phyloP scores from a whole-genome alignment of 495 filamentous ascomycete genomes.

The Aspergillus heteromorphus region DNA sequence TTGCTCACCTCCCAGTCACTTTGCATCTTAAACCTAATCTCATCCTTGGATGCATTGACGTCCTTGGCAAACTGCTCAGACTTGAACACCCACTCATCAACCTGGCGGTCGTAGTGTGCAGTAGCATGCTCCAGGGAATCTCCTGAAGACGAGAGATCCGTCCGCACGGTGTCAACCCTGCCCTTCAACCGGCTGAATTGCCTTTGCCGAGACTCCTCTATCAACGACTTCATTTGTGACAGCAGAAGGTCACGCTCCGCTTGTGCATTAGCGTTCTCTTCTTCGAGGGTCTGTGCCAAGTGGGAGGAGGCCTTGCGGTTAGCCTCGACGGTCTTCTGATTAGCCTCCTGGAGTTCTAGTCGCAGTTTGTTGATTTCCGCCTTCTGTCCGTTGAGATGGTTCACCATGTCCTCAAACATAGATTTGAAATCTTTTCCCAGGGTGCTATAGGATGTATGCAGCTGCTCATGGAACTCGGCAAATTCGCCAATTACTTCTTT shows the following conservation, averaged over 20 bases:
- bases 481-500: conserved; percentile 88
- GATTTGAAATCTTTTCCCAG: conserved; percentile 83
- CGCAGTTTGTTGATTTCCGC: conserved; percentile 68
- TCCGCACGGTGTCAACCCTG: conserved; percentile 55
- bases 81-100: conserved; percentile 69
- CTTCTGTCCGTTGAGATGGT: conserved; percentile 70
- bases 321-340: conserved; percentile 57
- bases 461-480: conserved; percentile 70
- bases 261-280: conserved; percentile 70
- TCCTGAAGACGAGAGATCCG: conserved; percentile 56
- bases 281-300: conserved; percentile 65
- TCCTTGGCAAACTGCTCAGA: conserved; percentile 65
- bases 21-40: conserved; percentile 73
- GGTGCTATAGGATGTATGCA: conserved; percentile 81
- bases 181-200: conserved; percentile 67
- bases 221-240: conserved; percentile 65
- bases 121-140: conserved; percentile 59
- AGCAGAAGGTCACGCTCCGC: conserved; percentile 69
- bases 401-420: conserved; percentile 74
- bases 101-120: conserved; percentile 58
- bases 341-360: conserved; percentile 62
- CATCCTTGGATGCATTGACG: conserved; percentile 65
- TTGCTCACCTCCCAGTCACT: conserved; percentile 76
- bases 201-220: conserved; percentile 65
- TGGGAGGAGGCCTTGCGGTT: conserved; percentile 59